Conservation (phyloP, 2,329 filamentous ascomycete species). For the Penicillium sp. region DNA sequence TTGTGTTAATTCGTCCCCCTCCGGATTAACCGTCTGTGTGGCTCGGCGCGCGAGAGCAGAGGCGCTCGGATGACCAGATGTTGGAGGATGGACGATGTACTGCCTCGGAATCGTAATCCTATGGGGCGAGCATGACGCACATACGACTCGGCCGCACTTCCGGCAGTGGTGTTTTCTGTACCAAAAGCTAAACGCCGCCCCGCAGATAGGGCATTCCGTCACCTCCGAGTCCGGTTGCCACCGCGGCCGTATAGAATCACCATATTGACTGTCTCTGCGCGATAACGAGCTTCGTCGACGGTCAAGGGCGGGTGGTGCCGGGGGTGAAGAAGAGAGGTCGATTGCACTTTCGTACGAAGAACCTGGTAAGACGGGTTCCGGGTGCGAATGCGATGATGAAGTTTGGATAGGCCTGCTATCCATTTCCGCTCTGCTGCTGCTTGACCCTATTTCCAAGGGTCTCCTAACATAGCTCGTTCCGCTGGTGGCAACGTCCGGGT, state of each 20-base stretch:
- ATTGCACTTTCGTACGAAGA: slow-evolving; percentile 41
- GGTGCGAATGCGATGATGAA: slow-evolving; percentile 24
- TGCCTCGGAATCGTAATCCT: slow-evolving; percentile 92
- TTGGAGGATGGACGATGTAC: slow-evolving; percentile 83
- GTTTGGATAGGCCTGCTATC: slow-evolving; percentile 33
- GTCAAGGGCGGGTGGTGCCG: slow-evolving; percentile 17
- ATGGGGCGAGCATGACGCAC: slow-evolving; percentile 86
- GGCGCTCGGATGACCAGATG: slow-evolving; percentile 48
- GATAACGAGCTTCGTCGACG: slow-evolving; percentile 24
- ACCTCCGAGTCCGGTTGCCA: slow-evolving; percentile 93
- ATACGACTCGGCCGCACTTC: slow-evolving; percentile 95
- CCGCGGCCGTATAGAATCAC: slow-evolving; percentile 65
- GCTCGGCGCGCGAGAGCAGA: slow-evolving; percentile 47
- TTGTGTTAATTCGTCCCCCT: slow-evolving; percentile 41
- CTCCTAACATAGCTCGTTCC: slow-evolving; percentile 21
- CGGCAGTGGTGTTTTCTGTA: slow-evolving; percentile 93
- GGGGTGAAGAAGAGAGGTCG: slow-evolving; percentile 38
- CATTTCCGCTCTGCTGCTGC: slow-evolving; percentile 25
- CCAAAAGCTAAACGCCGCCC: slow-evolving; percentile 78
- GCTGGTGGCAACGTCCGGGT: slow-evolving; percentile 34
- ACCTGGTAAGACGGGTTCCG: slow-evolving; percentile 25
- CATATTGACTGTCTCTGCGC: slow-evolving; percentile 25
- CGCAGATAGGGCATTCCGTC: slow-evolving; percentile 78
- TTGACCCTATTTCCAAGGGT: slow-evolving; percentile 23
- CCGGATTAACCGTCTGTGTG: slow-evolving; percentile 54